These are phyloP conservation scores for Phlebiopsis gigantea DNA, from an alignment of 768 basidiomycete genomes.

Conservation along the genomic window DNA sequence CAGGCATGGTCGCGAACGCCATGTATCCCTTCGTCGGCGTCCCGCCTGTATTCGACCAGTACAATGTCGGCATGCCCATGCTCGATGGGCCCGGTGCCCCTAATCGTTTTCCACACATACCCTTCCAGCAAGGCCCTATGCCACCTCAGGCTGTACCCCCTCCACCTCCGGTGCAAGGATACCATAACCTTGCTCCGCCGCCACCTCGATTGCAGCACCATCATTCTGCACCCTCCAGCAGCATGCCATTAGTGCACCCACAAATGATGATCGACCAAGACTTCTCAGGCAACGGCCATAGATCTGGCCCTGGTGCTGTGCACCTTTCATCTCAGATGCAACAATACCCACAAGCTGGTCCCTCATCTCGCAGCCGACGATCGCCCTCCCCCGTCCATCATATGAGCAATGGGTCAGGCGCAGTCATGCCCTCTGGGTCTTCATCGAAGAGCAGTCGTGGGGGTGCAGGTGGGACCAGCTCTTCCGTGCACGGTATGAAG, in stretches of 20 bases:
- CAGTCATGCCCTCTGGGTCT: conserved; percentile 13
- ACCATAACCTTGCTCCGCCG: conserved; percentile 9
- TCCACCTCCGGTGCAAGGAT: conserved; percentile 11
- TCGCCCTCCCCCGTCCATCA: conserved; percentile 23
- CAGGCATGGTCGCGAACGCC: conserved; percentile 5
- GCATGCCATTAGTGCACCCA: conserved; percentile 13
- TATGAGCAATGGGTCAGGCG: conserved; percentile 13
- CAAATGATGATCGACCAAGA: conserved; percentile 23
- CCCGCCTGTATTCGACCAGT: conserved; percentile 17
- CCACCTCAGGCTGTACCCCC: conserved; percentile 10
- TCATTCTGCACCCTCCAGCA: conserved; percentile 20
- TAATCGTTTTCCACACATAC: conserved; percentile 13
- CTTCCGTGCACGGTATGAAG: conserved; percentile 5
- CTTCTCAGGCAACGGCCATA: conserved; percentile 15
- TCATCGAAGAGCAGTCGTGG: conserved; percentile 14
- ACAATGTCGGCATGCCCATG: conserved; percentile 11
- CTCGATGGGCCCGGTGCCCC: conserved; percentile 16
- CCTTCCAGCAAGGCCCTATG: conserved; percentile 7
- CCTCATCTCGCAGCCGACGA: conserved; percentile 17
- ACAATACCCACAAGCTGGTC: conserved; percentile 15
- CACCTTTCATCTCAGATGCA: conserved; percentile 11
- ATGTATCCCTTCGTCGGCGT: background rate
- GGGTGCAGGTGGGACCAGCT: conserved; percentile 5
- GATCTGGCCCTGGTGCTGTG: conserved; percentile 12
- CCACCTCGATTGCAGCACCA: conserved; percentile 19